A percentile compares a stretch with the other conserved stretches of the same genome.
Conservation (phyloP, 78 protist species). For the Monosiga brevicollis region DNA sequence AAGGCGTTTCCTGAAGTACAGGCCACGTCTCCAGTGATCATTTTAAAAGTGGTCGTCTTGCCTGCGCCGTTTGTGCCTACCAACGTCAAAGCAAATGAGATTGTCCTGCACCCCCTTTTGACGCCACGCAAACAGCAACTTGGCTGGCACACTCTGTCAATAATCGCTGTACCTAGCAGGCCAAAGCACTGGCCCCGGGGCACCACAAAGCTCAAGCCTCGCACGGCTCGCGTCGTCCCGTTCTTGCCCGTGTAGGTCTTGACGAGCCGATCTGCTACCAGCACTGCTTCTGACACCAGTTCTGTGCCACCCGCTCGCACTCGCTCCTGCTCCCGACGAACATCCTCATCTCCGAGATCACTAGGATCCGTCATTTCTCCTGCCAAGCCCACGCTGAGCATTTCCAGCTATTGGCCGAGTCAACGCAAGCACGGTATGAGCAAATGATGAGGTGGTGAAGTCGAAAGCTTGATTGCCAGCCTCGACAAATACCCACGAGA, state of each 20-base stretch:
- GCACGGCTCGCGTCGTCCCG: not conserved
- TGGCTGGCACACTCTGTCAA: not conserved
- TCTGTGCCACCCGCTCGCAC: not conserved
- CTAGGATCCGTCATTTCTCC: not conserved
- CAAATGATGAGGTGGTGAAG: no score
- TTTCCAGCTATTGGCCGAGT: not conserved
- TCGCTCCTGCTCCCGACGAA: not conserved
- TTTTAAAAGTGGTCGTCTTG: conserved; percentile 67
- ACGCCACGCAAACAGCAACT: not conserved
- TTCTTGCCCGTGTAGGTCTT: not conserved
- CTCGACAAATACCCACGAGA: not conserved
- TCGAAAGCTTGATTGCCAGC: not conserved
- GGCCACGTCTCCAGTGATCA: conserved; percentile 28
- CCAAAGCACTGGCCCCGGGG: conserved; percentile 1
- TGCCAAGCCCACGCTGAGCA: not conserved
- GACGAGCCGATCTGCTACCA: not conserved
- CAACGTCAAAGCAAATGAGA: no score
- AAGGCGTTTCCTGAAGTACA: conserved; percentile 18
- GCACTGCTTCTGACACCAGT: not conserved
- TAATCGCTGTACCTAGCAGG: not conserved
- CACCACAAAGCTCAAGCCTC: not conserved
- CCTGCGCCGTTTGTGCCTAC: no score
- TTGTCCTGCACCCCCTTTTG: no score
- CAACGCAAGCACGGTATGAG: no score
- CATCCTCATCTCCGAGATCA: not conserved